These are phyloP conservation scores for Acorus gramineus DNA, from an alignment of 106 monocot species.

Conservation along the genomic window DNA sequence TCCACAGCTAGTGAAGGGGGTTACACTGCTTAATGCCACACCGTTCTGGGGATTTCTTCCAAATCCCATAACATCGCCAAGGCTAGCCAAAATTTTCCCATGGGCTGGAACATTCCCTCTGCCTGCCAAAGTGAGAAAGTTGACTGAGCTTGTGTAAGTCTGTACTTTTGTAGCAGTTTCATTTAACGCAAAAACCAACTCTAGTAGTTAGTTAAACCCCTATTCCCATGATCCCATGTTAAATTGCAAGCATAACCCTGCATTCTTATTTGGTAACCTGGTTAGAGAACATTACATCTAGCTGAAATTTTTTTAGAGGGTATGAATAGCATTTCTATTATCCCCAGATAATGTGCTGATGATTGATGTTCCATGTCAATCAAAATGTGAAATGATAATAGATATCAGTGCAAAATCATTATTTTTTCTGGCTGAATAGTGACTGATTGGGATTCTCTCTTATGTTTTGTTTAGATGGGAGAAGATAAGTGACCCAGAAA, in stretches of 20 bases:
- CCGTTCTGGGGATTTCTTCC: constrained; percentile 99
- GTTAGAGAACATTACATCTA: too few species aligned
- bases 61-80: constrained; percentile 65
- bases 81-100: constrained; percentile 65
- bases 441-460: background rate
- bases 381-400: too few species aligned
- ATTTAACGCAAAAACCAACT: too few species aligned
- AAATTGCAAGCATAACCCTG: too few species aligned
- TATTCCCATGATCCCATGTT: too few species aligned
- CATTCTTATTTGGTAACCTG: too few species aligned
- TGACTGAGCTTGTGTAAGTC: constrained; percentile 77
- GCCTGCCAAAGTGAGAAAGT: constrained; percentile 46
- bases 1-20: constrained; percentile 73
- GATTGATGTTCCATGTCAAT: too few species aligned
- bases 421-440: background rate
- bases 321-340: too few species aligned
- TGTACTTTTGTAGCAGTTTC: background rate
- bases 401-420: too few species aligned
- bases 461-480: constrained; percentile 60
- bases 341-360: too few species aligned
- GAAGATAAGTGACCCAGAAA: constrained; percentile 83
- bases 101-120: constrained; percentile 94
- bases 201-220: too few species aligned
- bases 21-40: constrained; percentile 91
- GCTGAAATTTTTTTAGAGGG: too few species aligned